phyloP scores from a whole-genome alignment of 2,329 filamentous ascomycete genomes.

The Sporothrix curviconia region DNA sequence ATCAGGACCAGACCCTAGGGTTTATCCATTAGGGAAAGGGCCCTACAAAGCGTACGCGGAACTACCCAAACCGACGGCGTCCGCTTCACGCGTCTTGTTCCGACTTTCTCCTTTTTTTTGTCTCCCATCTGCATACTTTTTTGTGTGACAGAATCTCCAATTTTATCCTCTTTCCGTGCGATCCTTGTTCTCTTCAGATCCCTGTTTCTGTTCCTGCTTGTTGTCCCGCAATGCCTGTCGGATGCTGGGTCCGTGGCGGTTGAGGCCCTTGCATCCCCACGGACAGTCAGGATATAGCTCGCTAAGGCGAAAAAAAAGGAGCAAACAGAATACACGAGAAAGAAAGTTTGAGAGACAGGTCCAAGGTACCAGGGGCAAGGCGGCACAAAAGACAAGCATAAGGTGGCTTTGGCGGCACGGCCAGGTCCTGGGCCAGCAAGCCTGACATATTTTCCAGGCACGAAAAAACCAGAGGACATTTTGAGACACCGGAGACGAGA shows the following conservation, averaged over 20 bases:
- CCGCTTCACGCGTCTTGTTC: slow-evolving; percentile 1
- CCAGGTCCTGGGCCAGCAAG: neutral
- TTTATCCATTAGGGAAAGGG: no score
- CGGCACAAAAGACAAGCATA: neutral
- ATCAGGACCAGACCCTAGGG: no score
- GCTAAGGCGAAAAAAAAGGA: neutral
- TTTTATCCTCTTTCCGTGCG: neutral
- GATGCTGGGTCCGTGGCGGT: neutral
- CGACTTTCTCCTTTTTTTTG: neutral
- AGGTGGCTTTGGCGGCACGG: neutral
- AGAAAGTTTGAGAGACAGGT: no score
- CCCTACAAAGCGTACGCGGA: no score
- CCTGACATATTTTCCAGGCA: neutral
- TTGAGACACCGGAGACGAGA: neutral
- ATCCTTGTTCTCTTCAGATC: neutral
- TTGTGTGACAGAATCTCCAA: neutral
- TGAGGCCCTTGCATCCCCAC: neutral
- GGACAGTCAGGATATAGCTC: neutral
- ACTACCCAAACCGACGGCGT: no score
- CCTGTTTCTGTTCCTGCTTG: neutral
- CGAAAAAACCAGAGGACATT: neutral
- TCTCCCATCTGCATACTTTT: neutral
- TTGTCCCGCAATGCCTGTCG: no score
- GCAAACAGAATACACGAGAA: neutral
- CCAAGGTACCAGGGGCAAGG: neutral